Conservation (phyloP, 352 stramenopile genomes). For the Phytophthora macrochlamydospora region DNA sequence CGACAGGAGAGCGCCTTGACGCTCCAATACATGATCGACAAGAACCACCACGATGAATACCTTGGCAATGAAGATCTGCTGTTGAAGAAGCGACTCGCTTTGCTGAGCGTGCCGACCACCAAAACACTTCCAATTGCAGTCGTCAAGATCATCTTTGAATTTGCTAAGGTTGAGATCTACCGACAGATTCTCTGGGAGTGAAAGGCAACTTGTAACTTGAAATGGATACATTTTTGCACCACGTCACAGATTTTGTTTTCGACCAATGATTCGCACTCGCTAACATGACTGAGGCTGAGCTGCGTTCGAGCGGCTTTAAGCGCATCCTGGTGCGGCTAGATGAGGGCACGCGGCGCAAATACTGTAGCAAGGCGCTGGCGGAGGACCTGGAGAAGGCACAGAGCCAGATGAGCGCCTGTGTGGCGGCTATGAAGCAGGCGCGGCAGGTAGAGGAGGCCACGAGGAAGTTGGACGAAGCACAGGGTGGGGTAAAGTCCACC, state of each 20-base stretch:
- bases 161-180: conserved; percentile 21
- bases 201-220: background rate
- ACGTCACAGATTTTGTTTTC: too few species aligned
- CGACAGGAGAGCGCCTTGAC: background rate
- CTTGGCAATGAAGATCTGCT: conserved; percentile 29
- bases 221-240: too few species aligned
- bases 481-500: conserved; percentile 13
- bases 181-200: conserved; percentile 45
- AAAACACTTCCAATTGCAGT: conserved; percentile 31
- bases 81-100: conserved; percentile 20
- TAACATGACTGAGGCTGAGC: conserved; percentile 14
- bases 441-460: conserved; percentile 47
- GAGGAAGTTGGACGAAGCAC: conserved; percentile 26
- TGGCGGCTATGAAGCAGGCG: conserved; percentile 29
- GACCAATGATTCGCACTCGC: background rate
- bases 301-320: conserved; percentile 39
- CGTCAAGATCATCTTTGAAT: conserved; percentile 39
- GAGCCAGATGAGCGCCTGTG: conserved; percentile 23
- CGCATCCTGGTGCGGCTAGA: conserved; percentile 44
- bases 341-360: conserved; percentile 37
- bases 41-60: conserved; percentile 14
- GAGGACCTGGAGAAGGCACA: conserved; percentile 31
- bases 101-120: conserved; percentile 25
- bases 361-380: conserved; percentile 34
- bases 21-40: conserved; percentile 13